These are phyloP conservation scores for Picea glauca DNA, from an alignment of 75 land plant genomes.

Conservation along the genomic window DNA sequence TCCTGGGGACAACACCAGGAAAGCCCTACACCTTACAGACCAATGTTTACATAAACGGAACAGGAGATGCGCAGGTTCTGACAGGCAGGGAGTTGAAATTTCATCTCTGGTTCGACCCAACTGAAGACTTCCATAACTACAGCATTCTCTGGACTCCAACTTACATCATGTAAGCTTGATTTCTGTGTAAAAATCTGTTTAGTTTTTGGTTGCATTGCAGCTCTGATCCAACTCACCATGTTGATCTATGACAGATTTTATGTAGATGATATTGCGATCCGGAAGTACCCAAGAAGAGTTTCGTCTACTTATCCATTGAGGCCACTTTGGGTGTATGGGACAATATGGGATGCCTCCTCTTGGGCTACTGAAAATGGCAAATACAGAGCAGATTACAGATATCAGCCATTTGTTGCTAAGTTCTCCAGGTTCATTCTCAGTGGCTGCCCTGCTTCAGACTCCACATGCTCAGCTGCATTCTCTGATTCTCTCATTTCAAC, in stretches of 20 bases:
- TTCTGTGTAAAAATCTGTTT: background rate
- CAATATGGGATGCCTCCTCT: constrained; percentile 52
- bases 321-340: constrained; percentile 39
- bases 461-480: background rate
- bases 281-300: constrained; percentile 19
- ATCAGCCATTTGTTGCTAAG: constrained; percentile 37
- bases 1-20: constrained; percentile 49
- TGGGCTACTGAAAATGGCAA: constrained; percentile 58
- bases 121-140: constrained; percentile 49
- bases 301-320: constrained; percentile 27
- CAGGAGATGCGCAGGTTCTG: constrained; percentile 29
- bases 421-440: constrained; percentile 30
- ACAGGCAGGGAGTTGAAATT: constrained; percentile 46
- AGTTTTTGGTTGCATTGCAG: too few relatives aligned
- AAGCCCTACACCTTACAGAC: constrained; percentile 64
- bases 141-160: constrained; percentile 60
- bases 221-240: background rate
- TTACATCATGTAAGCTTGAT: constrained; percentile 55
- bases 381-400: constrained; percentile 35
- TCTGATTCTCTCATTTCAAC: background rate
- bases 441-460: constrained; percentile 23
- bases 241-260: constrained; percentile 23
- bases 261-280: constrained; percentile 36
- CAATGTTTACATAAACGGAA: constrained; percentile 44
- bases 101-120: constrained; percentile 71